phyloP scores from a whole-genome alignment of 495 filamentous ascomycete species.

The Aspergillus sparsus region DNA sequence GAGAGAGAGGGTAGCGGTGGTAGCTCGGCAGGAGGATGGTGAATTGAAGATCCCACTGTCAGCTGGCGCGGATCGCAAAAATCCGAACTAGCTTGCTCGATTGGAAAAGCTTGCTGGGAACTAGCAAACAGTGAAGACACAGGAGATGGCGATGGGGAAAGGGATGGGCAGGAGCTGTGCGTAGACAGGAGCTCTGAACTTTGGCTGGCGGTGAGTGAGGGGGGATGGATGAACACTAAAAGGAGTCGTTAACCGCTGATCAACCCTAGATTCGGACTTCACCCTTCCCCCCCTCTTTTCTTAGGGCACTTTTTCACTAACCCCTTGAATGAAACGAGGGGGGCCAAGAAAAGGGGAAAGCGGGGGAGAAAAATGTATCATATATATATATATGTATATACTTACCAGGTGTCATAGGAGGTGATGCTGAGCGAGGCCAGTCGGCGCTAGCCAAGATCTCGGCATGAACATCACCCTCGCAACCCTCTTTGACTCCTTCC shows the following conservation, averaged over 20 bases:
- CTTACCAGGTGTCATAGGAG: slow-evolving; percentile 93
- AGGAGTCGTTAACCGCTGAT: slow-evolving; percentile 27
- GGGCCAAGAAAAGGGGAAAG: background rate
- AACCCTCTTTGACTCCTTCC: slow-evolving; percentile 79
- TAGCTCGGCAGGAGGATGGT: slow-evolving; percentile 62
- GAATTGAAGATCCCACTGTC: slow-evolving; percentile 67
- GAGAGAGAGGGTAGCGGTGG: slow-evolving; percentile 68
- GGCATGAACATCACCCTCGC: slow-evolving; percentile 71
- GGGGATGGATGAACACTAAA: slow-evolving; percentile 79
- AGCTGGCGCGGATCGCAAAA: slow-evolving; percentile 95
- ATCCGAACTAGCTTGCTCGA: slow-evolving; percentile 48
- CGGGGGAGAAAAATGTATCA: slow-evolving; percentile 3
- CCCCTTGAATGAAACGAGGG: background rate
- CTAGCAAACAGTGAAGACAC: slow-evolving; percentile 60
- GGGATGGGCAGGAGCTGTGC: slow-evolving; percentile 71
- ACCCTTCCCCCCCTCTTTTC: background rate
- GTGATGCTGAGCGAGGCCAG: slow-evolving; percentile 74
- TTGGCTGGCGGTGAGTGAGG: slow-evolving; percentile 64
- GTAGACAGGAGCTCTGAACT: slow-evolving; percentile 72
- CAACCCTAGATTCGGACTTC: slow-evolving; percentile 18
- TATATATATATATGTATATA: slow-evolving; percentile 22
- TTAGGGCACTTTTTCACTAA: background rate
- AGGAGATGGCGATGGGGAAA: slow-evolving; percentile 76
- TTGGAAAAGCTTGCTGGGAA: slow-evolving; percentile 54
- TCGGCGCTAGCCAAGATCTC: slow-evolving; percentile 76